Percentiles rank a stretch among this genome's conserved stretches.
These are phyloP conservation scores for Microdochium bolleyi DNA, from an alignment of 2,329 filamentous ascomycete genomes.

Conservation along the genomic window DNA sequence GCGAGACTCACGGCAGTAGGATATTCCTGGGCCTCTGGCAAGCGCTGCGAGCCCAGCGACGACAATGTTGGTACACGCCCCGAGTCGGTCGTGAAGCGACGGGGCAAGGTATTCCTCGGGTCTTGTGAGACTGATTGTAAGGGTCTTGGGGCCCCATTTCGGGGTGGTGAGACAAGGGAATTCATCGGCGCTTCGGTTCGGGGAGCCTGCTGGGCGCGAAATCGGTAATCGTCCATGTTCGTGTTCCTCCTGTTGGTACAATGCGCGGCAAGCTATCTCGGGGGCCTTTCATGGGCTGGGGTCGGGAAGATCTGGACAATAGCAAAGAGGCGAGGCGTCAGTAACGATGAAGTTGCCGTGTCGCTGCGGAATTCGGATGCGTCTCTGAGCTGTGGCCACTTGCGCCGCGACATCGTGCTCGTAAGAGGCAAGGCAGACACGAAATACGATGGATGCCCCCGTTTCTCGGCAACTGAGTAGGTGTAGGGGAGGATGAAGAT, in stretches of 20 bases:
- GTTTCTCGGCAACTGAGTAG: no score
- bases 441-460: no score
- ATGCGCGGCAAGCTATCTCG: conserved; percentile 8
- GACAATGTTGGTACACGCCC: conserved; percentile 71
- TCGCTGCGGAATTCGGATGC: no score
- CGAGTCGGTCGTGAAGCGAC: conserved; percentile 91
- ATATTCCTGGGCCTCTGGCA: conserved; percentile 43
- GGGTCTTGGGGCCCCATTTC: conserved; percentile 57
- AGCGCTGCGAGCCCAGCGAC: conserved; percentile 47
- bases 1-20: conserved; percentile 22
- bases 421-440: no score
- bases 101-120: conserved; percentile 69
- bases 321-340: conserved; percentile 13
- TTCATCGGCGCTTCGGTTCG: conserved; percentile 70
- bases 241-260: conserved; percentile 34
- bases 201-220: conserved; percentile 68
- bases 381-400: no score
- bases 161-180: conserved; percentile 65
- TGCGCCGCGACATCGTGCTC: no score
- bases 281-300: conserved; percentile 1
- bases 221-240: conserved; percentile 74
- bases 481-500: no score
- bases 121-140: conserved; percentile 53
- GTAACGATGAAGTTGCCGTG: background rate
- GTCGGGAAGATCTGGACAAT: conserved; percentile 33